These are phyloP conservation scores for Euphorbia tirucalli DNA, from an alignment of 345 rosid genomes.

Conservation along the genomic window DNA sequence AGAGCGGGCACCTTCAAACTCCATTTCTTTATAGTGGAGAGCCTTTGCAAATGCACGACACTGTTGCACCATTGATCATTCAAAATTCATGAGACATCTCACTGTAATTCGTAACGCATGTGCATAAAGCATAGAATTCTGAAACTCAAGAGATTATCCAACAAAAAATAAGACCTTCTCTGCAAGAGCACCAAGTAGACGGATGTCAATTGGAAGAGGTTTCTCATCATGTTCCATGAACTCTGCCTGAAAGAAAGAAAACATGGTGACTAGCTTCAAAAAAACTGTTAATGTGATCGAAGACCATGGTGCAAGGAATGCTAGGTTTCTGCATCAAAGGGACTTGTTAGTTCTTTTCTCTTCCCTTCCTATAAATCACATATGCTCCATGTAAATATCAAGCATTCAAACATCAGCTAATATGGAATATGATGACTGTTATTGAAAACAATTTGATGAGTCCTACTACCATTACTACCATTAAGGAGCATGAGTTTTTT, in stretches of 20 bases:
- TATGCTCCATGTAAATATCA: not conserved
- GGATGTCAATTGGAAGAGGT: slow-evolving; percentile 97
- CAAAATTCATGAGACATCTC: not conserved
- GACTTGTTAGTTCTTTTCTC: not conserved
- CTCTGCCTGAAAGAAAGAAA: slow-evolving; percentile 67
- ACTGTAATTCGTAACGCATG: not conserved
- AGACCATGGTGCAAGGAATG: no score
- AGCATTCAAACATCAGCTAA: no score
- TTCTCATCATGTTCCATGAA: slow-evolving; percentile 99
- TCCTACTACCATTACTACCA: not conserved
- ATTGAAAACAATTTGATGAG: not conserved
- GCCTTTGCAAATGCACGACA: slow-evolving; percentile 99
- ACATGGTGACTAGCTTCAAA: not conserved
- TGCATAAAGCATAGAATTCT: not conserved
- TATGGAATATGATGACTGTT: not conserved
- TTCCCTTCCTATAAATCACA: not conserved
- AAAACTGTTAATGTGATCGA: no score
- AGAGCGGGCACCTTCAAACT: slow-evolving; percentile 88
- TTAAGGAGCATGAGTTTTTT: not conserved
- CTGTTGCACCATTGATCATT: slow-evolving; percentile 31
- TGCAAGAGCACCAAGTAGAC: slow-evolving; percentile 98
- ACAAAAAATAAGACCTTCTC: slow-evolving; percentile 66
- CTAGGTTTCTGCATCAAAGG: not conserved
- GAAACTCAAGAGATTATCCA: slow-evolving; percentile 16
- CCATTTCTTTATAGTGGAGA: slow-evolving; percentile 98